phyloP scores from a whole-genome alignment of 2,329 filamentous ascomycete species.

The Metarhizium humberi region DNA sequence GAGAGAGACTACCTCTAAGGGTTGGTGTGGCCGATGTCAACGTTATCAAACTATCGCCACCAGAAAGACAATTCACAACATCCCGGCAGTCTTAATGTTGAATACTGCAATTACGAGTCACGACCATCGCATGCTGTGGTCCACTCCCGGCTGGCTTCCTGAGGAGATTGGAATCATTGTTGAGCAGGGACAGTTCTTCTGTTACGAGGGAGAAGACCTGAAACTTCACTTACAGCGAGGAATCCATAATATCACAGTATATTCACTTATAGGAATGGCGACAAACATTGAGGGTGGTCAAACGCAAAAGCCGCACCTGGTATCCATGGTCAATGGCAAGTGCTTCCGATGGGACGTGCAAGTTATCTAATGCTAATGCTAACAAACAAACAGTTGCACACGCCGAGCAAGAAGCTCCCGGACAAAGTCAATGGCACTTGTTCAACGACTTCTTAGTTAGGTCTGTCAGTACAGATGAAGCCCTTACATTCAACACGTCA shows the following conservation, averaged over 20 bases:
- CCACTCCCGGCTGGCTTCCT: constrained; percentile 81
- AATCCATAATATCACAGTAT: constrained; percentile 74
- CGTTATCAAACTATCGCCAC: constrained; percentile 83
- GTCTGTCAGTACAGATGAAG: constrained; percentile 70
- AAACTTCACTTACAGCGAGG: constrained; percentile 70
- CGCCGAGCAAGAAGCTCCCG: constrained; percentile 48
- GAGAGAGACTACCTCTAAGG: constrained; percentile 76
- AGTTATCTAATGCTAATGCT: neutral
- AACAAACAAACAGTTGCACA: constrained; percentile 45
- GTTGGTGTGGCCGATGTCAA: constrained; percentile 88
- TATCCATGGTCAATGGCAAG: constrained; percentile 79
- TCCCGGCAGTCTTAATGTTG: constrained; percentile 80
- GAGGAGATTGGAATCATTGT: constrained; percentile 90
- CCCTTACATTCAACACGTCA: constrained; percentile 74
- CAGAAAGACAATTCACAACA: constrained; percentile 70
- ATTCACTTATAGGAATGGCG: constrained; percentile 83
- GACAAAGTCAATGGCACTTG: constrained; percentile 75
- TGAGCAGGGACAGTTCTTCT: constrained; percentile 85
- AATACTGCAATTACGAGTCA: constrained; percentile 68
- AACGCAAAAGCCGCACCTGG: constrained; percentile 80
- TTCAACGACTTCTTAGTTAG: constrained; percentile 97
- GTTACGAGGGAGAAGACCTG: constrained; percentile 87
- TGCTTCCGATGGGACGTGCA: neutral
- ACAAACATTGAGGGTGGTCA: constrained; percentile 82
- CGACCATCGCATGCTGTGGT: constrained; percentile 76